Conservation (phyloP, 257 asterid genomes). For the Salvia splendens region DNA sequence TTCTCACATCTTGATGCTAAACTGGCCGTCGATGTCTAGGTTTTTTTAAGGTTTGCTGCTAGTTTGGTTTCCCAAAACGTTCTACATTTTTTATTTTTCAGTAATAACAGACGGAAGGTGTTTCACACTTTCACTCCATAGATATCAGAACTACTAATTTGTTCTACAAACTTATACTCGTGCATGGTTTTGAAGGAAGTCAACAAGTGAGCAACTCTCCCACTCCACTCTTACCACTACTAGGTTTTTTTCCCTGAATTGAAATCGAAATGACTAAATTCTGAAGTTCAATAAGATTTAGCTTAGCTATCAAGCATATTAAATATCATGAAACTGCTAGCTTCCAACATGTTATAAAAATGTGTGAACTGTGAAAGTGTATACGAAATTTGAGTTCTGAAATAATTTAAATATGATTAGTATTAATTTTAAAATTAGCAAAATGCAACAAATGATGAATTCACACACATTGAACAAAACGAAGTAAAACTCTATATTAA, state of each 20-base stretch:
- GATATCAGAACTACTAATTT: not conserved
- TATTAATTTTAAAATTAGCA: no score
- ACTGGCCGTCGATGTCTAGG: conserved; percentile 61
- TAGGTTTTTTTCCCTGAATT: not conserved
- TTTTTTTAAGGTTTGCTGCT: conserved; percentile 7
- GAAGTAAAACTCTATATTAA: no score
- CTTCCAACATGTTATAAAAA: no score
- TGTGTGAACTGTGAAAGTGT: no score
- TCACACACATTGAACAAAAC: no score
- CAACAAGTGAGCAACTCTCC: no score
- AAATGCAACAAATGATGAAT: no score
- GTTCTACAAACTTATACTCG: not conserved
- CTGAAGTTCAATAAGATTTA: not conserved
- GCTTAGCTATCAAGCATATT: not conserved
- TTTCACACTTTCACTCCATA: conserved; percentile 20
- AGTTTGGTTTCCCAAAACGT: not conserved
- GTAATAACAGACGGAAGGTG: not conserved
- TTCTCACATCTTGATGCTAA: conserved; percentile 70
- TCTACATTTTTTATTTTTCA: not conserved
- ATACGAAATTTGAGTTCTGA: no score
- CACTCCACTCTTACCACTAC: no score
- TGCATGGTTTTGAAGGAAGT: no score
- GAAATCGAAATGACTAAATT: not conserved
- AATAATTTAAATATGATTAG: no score
- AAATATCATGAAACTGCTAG: no score